Base-by-base conservation (phyloP, 805 yeast genomes). In the Teunomyces stri region DNA sequence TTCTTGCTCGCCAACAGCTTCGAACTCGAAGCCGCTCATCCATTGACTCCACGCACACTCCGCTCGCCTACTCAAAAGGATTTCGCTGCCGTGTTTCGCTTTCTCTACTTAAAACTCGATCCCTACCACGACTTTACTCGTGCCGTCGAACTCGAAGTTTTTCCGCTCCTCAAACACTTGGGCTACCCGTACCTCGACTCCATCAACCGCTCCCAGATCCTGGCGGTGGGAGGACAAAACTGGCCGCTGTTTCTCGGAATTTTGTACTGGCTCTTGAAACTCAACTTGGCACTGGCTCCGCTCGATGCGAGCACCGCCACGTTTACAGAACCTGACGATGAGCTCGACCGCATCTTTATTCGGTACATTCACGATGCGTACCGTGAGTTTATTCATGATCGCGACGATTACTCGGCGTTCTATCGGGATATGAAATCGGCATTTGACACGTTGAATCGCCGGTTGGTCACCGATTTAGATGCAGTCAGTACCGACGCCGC, bases 181-280 rank as follows among this genome's bases (percentile, higher is more conserved):
- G 80, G 79, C 42, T 90, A 90, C 57, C 97, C 97, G 1, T 89
- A 85, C 61, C 64, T 89, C 48, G 95, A 87, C 35, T 72, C 87
- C 0, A 82, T 91, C 34, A 87, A 85, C 63, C 84, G 90, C 58
- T 85, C 94, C 0, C 95, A 89, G 60, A 84, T 90, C 33, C 81
- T 90, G 33, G 96, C 96, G 0, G 96, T 89, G 10, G 96, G 96
- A 5, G 96, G 96, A 2, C 82, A 85, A 42, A 83, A 82, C 54
- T 90, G 97, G 97, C 89, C 88, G 10, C 77, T 78, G 6, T 87
- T 89, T 53, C 64, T 90, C 36, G 96, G 94, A 1, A 80, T 91
- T 78, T 68, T 90, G 18, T 83, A 85, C 61, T 90, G 97, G 97
- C 62, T 90, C 39, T 81, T 85, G 4, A 80, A 81, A 52, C 72